Conservation (phyloP, 441 rosid genomes). For the Rhodomyrtus psidioides region DNA sequence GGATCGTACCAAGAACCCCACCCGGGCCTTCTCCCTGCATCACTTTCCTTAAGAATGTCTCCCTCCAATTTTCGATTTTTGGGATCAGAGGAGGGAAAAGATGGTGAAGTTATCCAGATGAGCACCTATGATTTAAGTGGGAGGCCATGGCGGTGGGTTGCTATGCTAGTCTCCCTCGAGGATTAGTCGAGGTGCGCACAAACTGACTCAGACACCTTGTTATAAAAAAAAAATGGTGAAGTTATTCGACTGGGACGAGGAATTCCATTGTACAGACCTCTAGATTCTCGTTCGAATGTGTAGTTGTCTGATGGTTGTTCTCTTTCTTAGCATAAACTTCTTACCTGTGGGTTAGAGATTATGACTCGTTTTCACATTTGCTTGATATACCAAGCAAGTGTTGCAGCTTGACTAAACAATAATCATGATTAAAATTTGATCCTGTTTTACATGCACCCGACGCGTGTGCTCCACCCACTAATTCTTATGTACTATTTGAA, state of each 20-base stretch:
- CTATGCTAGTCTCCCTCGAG: too few species aligned
- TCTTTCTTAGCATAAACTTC: neutral
- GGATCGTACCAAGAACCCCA: conserved; percentile 52
- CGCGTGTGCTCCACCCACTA: neutral
- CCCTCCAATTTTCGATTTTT: conserved; percentile 25
- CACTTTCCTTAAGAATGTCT: conserved; percentile 79
- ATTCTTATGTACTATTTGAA: neutral
- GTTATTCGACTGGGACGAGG: neutral
- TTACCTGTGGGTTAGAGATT: neutral
- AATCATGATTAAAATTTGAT: neutral
- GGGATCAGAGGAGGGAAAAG: neutral
- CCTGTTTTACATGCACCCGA: neutral
- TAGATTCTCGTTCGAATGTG: neutral
- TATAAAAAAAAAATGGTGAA: too few species aligned
- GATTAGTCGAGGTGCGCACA: too few species aligned
- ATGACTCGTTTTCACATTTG: neutral
- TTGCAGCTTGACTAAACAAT: neutral
- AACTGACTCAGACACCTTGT: too few species aligned
- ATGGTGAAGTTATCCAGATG: neutral
- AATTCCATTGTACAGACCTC: neutral
- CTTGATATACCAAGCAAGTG: neutral
- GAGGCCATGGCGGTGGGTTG: too few species aligned
- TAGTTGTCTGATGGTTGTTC: neutral
- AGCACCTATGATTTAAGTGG: too few species aligned
- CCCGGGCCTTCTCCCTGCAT: conserved; percentile 91